Conservation (phyloP, 495 filamentous ascomycete species). For the Massariosphaeria phaeospora region DNA sequence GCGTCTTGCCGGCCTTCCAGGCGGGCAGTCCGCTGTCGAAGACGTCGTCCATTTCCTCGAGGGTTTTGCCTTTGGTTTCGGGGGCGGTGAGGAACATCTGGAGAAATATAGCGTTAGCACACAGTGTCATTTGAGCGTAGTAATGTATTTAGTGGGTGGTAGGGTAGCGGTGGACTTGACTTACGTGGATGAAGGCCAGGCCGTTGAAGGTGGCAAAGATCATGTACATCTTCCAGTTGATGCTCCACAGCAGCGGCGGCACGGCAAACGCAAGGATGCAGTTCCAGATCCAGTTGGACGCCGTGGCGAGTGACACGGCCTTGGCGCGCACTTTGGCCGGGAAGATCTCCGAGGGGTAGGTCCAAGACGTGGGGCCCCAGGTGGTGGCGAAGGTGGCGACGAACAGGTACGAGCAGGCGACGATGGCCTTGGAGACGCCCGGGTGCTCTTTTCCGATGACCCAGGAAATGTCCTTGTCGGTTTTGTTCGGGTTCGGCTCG, state of each 20-base stretch:
- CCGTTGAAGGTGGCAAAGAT: conserved; percentile 50
- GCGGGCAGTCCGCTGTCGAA: conserved; percentile 37
- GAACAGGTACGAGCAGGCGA: conserved; percentile 62
- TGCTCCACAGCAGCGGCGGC: conserved; percentile 49
- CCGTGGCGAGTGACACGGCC: conserved; percentile 60
- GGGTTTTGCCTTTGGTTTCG: conserved; percentile 50
- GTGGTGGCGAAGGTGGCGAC: conserved; percentile 59
- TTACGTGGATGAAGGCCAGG: conserved; percentile 50
- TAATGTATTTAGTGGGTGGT: background rate
- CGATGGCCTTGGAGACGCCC: conserved; percentile 47
- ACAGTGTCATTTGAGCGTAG: background rate
- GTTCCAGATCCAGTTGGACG: conserved; percentile 58
- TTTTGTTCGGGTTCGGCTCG: conserved; percentile 17
- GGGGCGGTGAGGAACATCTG: conserved; percentile 54
- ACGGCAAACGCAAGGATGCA: conserved; percentile 48
- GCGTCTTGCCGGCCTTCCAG: conserved; percentile 28
- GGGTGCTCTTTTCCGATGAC: conserved; percentile 25
- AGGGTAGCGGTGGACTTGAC: background rate
- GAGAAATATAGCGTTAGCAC: background rate
- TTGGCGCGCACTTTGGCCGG: conserved; percentile 62
- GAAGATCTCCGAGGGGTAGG: conserved; percentile 64
- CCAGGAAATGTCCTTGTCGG: conserved; percentile 31
- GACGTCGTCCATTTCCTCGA: conserved; percentile 42
- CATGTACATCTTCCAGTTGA: conserved; percentile 56
- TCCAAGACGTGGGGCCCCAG: conserved; percentile 57